A percentile compares a stretch with the other conserved stretches of the same genome.
phyloP scores from a whole-genome alignment of 176 grass and related monocot species.

The Phragmites australis region DNA sequence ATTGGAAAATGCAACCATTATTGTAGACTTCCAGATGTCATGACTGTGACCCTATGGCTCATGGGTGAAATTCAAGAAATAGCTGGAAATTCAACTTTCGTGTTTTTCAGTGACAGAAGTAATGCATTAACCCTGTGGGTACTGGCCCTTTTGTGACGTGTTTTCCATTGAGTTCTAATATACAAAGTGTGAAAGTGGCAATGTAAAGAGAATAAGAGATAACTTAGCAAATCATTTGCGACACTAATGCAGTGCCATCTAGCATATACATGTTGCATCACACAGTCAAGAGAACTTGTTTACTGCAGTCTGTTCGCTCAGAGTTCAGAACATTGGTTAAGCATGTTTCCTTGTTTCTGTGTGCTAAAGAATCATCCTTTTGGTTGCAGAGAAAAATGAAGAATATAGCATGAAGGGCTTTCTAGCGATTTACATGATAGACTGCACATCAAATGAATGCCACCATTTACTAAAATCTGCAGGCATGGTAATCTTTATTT shows the following conservation, averaged over 20 bases:
- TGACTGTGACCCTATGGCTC: background rate
- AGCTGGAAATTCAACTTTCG: background rate
- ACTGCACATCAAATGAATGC: slow-evolving; percentile 83
- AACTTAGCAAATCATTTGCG: slow-evolving; percentile 15
- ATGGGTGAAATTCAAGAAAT: slow-evolving; percentile 8
- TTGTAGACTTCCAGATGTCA: background rate
- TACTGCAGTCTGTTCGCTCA: slow-evolving; percentile 6
- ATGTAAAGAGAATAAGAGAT: slow-evolving; percentile 10
- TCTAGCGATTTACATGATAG: slow-evolving; percentile 77
- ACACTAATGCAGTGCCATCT: slow-evolving; percentile 10
- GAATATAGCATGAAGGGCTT: slow-evolving; percentile 50
- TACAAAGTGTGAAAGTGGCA: background rate
- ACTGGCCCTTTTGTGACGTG: background rate
- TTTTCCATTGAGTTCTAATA: slow-evolving; percentile 11
- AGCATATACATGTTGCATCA: slow-evolving; percentile 1
- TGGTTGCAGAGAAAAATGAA: slow-evolving; percentile 53
- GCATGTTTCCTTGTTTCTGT: background rate
- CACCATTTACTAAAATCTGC: slow-evolving; percentile 56
- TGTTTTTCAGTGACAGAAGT: slow-evolving; percentile 19
- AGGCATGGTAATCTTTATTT: slow-evolving; percentile 64
- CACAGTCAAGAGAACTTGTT: background rate
- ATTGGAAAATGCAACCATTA: background rate
- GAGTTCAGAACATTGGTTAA: slow-evolving; percentile 17
- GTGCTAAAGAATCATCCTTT: slow-evolving; percentile 22
- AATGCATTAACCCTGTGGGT: background rate